phyloP scores from a whole-genome alignment of 2,329 filamentous ascomycete genomes.

The Dichotomopilus funicola region DNA sequence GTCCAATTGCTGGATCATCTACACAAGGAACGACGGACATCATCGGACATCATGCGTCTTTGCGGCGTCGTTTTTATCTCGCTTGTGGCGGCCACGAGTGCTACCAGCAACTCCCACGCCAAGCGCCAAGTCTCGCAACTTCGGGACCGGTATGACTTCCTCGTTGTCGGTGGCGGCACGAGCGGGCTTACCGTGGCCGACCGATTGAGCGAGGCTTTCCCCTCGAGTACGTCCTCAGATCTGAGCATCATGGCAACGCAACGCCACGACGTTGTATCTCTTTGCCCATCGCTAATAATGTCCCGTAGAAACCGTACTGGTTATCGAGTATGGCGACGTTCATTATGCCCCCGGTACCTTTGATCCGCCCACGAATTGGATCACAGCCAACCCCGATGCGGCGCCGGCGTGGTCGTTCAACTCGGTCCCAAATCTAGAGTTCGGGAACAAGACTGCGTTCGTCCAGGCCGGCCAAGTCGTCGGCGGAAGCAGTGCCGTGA shows the following conservation, averaged over 20 bases:
- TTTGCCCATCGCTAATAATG: not conserved
- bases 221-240: conserved; percentile 24
- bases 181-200: conserved; percentile 31
- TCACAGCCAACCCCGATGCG: not conserved
- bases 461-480: conserved; percentile 30
- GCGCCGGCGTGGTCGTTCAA: conserved; percentile 7
- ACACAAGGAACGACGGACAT: not conserved
- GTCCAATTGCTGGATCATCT: too few species aligned
- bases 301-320: conserved; percentile 16
- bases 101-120: conserved; percentile 1
- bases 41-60: conserved; percentile 4
- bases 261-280: conserved; percentile 10
- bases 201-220: conserved; percentile 28
- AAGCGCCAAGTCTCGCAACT: conserved; percentile 26
- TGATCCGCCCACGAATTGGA: conserved; percentile 24
- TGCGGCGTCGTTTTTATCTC: conserved; percentile 5
- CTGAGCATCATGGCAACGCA: too few species aligned
- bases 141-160: conserved; percentile 27
- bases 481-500: conserved; percentile 33
- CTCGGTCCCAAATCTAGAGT: conserved; percentile 13
- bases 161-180: conserved; percentile 30
- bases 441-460: conserved; percentile 25
- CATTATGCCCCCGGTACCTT: conserved; percentile 17
- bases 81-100: conserved; percentile 4
- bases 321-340: conserved; percentile 24